Base-by-base conservation (phyloP, 2,329 filamentous ascomycete genomes). In the Ilyonectria robusta region DNA sequence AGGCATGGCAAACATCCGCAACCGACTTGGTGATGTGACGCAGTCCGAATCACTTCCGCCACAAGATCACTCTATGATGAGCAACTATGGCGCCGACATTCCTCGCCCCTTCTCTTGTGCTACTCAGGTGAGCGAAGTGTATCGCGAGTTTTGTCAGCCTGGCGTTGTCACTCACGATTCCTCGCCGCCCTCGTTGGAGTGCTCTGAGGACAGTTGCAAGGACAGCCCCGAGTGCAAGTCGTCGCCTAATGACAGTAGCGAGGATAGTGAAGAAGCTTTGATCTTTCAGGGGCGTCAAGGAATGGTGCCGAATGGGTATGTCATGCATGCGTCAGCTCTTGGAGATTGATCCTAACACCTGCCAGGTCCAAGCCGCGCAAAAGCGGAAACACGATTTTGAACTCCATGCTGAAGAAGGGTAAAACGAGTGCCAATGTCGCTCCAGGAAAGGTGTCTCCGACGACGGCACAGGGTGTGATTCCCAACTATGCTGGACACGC, bases 401-500 rank as follows among this genome's bases (percentile, higher is more conserved):
- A 85, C 67, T 81, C 78, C 17, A 82, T 88, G 79, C 74, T 87
- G 71, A 87, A 85, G 76, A 87, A 84, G 71, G 84, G 84, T n/a
- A 82, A 85, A 40, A 79, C 85, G 13, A 87, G 84, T 65, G 84
- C 80, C 51, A 79, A 79, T 50, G 83, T 77, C 8, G 78, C 84
- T 50, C 84, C 84, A 11, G 81, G 86, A 56, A 80, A 86, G 10
- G 78, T 89, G 54, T 87, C 86, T 3, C 85, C 87, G 4, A 85
- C 84, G 50, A 88, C 86, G 13, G 87, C 84, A 8, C 86, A 84
- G 31, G 87, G 86, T n/a, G 82, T 85, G 48, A 77, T 89, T 51
- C 87, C 86, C 17, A 85, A 87, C 35, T 88, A 86, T 62, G 76
- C 81, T 10, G 86, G 86, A 19, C 80, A 88, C 72, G 86, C 86